Evolutionary conservation across 371 early-diverging fungal genomes (phyloP), one percentile per base, ranked within the genome.

Genomic region (Choanephora cucurbitarum): DNA sequence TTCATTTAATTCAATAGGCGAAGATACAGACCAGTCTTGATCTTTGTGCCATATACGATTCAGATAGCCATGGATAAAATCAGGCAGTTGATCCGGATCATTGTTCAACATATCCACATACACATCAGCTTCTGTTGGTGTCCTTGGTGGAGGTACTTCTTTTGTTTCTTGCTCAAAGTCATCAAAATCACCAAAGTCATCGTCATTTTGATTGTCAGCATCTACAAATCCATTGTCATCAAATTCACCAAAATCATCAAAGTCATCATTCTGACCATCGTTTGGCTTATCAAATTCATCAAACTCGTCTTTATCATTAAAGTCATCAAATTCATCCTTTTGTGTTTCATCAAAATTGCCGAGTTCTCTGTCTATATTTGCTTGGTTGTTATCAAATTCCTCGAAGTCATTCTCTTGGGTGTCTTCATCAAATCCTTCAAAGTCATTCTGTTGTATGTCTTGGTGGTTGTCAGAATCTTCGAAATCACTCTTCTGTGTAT

Each of bases 121-220:
- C 50, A 61, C 52, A 49, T 68, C 67, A 28, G 69, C 67, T 23
- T 64, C 67, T n/a, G 66, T 66, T 3, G 69, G 67, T 33, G 56
- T 44, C 14, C 32, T 49, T 31, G 58, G 60, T 44, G 42, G 34
- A 33, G 17, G 18, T 4, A 44, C 33, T 13, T 39, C 17, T 32
- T 45, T 23, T 50, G 18, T 49, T 34, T 66, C 64, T 9, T n/a
- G n/a, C n/a, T 57, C 74, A 60, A 78, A 78, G 23, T 78, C 79
- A 15, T 72, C 79, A 62, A 74, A 72, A 23, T 72, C 75, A 5
- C 41, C 52, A 60, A 68, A 62, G 3, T 60, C 58, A 28, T 63
- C 59, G 22, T 61, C 65, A 11, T 55, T 23, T 11, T 57, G 44
- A 14, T 28, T 33, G 49, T 49, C 57, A 15, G 53, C 55, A 45